A percentile compares a stretch with the other conserved stretches of the same genome.
phyloP scores from a whole-genome alignment of 306 rosid species.

The Senna tora region DNA sequence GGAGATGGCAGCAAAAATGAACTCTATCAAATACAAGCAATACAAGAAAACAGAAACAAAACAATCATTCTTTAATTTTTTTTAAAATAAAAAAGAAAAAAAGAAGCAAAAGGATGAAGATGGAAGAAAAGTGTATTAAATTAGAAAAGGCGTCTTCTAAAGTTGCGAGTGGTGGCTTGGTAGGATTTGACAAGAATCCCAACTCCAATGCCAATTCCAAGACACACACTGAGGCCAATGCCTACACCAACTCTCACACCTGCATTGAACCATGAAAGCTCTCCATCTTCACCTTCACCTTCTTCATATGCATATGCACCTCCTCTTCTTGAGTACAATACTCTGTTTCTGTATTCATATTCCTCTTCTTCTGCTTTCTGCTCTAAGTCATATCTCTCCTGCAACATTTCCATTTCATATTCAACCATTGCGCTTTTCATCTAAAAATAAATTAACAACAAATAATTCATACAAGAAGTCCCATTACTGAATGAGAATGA shows the following conservation, averaged over 20 bases:
- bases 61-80: not conserved
- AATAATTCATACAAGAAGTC: too few relatives aligned
- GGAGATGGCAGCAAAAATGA: conserved; percentile 27
- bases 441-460: too few relatives aligned
- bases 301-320: conserved; percentile 40
- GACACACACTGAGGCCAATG: conserved; percentile 82
- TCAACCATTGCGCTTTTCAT: not conserved
- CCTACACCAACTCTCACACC: conserved; percentile 84
- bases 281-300: conserved; percentile 65
- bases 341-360: conserved; percentile 39
- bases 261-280: conserved; percentile 85
- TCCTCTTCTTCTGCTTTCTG: conserved; percentile 55
- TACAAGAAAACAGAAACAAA: conserved; percentile 33
- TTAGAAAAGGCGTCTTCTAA: conserved; percentile 57
- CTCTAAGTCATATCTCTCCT: conserved; percentile 41
- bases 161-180: conserved; percentile 74
- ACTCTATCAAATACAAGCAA: conserved; percentile 39
- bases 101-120: conserved; percentile 20
- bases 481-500: too few relatives aligned
- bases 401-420: conserved; percentile 32
- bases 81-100: conserved; percentile 31
- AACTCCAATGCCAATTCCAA: conserved; percentile 82
- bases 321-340: conserved; percentile 46
- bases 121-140: not conserved
- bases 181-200: conserved; percentile 75